Base-by-base conservation (phyloP, 805 yeast genomes). In the Candida endomychidarum region DNA sequence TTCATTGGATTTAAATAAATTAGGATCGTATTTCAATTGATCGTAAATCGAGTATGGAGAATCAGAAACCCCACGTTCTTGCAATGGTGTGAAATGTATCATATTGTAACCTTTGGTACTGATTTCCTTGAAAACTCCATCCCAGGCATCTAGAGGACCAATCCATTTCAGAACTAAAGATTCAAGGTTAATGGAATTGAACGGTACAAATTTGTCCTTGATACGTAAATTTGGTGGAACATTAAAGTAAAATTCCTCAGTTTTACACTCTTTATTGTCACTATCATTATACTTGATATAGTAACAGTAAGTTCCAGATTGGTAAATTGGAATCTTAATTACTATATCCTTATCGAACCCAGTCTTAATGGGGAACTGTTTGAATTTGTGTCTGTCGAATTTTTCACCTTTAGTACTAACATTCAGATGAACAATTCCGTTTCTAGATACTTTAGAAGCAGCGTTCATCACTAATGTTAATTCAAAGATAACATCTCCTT, bases 51-150 rank as follows among this genome's bases (percentile, higher is more conserved):
- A 86, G 57, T 90, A 91, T 0, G 99, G 99, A 5, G 97, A 90
- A 59, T 90, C 77, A 1, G 96, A 86, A 46, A 74, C 83, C 23
- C 99, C 99, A 41, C 98, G 74, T 47, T 81, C 66, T 62, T 91
- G 96, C 50, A 91, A 70, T 0, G 99, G 99, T 5, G 97, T 90
- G 60, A 91, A 91, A 67, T 91, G 99, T 31, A 93, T 70, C 96
- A 91, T 87, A 61, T 93, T 93, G 67, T 91, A 91, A 15, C 93
- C 90, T 61, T 93, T 93, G 7, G 63, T 57, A 11, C 81, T 63
- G 32, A 91, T 75, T 33, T 75, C 75, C 1, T 60, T 57, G 43
- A 91, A 85, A 41, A 85, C 66, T 1, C 63, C 57, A 41, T 78
- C 77, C 98, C 98, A 91, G 10, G 76, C 61, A 2, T 59, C 57